Conservation (phyloP, 495 filamentous ascomycete genomes). For the Hypoxylon intermedium region DNA sequence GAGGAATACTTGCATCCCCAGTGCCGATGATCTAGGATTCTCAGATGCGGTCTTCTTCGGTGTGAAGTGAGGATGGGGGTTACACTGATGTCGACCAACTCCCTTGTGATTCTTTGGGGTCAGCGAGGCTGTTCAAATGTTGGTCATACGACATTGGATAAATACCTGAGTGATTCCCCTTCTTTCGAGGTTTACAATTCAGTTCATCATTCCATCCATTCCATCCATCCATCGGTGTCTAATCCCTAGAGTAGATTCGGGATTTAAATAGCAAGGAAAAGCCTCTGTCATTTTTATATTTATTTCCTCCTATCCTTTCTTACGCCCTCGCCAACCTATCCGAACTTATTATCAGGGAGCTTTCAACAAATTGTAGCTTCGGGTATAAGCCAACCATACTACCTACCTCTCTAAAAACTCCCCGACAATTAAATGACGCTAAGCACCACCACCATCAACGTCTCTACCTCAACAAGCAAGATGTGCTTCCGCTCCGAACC, state of each 20-base stretch:
- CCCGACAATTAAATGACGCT: background rate
- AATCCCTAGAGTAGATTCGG: background rate
- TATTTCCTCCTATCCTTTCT: background rate
- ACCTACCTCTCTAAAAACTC: background rate
- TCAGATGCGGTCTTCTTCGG: conserved; percentile 5
- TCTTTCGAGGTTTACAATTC: background rate
- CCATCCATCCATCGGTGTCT: background rate
- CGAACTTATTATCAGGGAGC: background rate
- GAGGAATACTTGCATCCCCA: conserved; percentile 4
- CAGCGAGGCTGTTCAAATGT: conserved; percentile 33
- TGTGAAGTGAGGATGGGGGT: conserved; percentile 16
- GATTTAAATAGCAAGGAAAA: background rate
- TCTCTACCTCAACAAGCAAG: conserved; percentile 15
- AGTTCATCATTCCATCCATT: conserved; percentile 6
- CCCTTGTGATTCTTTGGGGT: conserved; percentile 30
- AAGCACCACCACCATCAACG: background rate
- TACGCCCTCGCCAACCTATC: background rate
- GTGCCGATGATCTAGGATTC: conserved; percentile 13
- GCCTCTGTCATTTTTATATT: background rate
- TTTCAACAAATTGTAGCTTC: background rate
- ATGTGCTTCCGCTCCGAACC: conserved; percentile 54
- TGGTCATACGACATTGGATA: conserved; percentile 22
- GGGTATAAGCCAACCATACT: background rate
- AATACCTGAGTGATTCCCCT: conserved; percentile 14
- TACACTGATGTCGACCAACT: conserved; percentile 9